Percentiles rank a stretch among this genome's conserved stretches.
Evolutionary conservation across 2,329 filamentous ascomycete species (phyloP).

Genomic region (Berkeleyomyces rouxiae): DNA sequence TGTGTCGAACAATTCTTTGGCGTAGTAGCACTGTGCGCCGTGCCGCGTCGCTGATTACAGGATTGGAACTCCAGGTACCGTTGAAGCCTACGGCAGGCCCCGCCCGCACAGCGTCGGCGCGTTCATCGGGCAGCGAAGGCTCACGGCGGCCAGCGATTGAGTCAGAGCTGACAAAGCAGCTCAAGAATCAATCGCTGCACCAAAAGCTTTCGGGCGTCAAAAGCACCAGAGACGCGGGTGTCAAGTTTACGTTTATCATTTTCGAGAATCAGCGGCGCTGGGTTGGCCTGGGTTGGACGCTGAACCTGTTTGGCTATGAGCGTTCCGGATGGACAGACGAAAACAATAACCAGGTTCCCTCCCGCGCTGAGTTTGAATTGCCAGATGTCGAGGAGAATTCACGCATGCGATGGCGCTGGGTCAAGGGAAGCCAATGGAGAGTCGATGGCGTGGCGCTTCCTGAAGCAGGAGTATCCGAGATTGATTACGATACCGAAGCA

Average conservation of each 20-base stretch:
- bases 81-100: conserved; percentile 18
- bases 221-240: conserved; percentile 47
- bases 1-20: conserved; percentile 80
- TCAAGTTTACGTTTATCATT: conserved; percentile 90
- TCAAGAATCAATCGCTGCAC: conserved; percentile 19
- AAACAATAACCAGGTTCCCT: conserved; percentile 64
- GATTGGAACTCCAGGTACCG: conserved; percentile 51
- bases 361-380: conserved; percentile 52
- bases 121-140: conserved; percentile 17
- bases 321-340: conserved; percentile 89
- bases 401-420: conserved; percentile 55
- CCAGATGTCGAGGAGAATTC: conserved; percentile 45
- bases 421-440: conserved; percentile 67
- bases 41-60: conserved; percentile 57
- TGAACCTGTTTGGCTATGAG: conserved; percentile 79
- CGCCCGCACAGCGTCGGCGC: conserved; percentile 10
- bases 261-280: conserved; percentile 94
- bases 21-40: conserved; percentile 60
- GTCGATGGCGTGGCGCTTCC: conserved; percentile 54
- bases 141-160: conserved; percentile 18
- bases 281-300: conserved; percentile 90
- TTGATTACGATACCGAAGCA: conserved; percentile 40
- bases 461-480: conserved; percentile 29
- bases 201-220: neutral
- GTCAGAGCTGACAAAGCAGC: conserved; percentile 31